Evolutionary conservation across 441 rosid genomes (phyloP), one percentile per base, ranked within the genome.

Genomic region (Brassica hybrid): DNA sequence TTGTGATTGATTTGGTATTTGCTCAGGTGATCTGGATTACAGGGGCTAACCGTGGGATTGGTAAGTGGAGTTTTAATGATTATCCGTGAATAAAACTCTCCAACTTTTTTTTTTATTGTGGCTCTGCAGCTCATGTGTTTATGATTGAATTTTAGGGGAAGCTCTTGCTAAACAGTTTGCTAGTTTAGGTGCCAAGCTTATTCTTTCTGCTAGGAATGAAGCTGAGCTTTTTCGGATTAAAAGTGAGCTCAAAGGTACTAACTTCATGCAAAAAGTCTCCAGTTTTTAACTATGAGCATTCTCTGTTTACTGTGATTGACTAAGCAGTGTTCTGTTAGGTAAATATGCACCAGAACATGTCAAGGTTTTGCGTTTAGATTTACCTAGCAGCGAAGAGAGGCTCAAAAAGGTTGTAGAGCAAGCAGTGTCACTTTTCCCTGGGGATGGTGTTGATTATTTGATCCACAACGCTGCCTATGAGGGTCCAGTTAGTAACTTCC

Each of bases 21-120:
- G 48, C 38, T 66, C 60, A 89, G 98, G 97, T 94, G 25, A 80
- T 92, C 21, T 94, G 98, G 98, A 90, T 94, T 56, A 92, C 98
- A 58, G 97, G 98, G 17, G 97, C 97, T 43, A 91, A 97, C 79
- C 94, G 98, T 45, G 98, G 98, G 65, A 94, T 94, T 41, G 98
- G 98, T 92, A 84, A 16, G n/a, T 21, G 45, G 27, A 25, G 27
- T 25, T 25, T 25, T 25, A 25, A 25, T 25, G 27, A 25, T 25
- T 25, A 25, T 4, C 5, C 48, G 34, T 19, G 64, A 48, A 30
- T 4, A 17, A 0, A 11, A 12, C 41, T 69, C 43, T 66, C 14
- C 1, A 18, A 7, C 11, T 57, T 58, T 38, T 54, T 7, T 34
- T 71, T 71, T 21, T 11, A 5, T n/a, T 21, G 4, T 16, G 13